Evolutionary conservation across 2,329 filamentous ascomycete species (phyloP), one percentile per base, ranked within the genome.

Genomic region (Penicillium sp.): DNA sequence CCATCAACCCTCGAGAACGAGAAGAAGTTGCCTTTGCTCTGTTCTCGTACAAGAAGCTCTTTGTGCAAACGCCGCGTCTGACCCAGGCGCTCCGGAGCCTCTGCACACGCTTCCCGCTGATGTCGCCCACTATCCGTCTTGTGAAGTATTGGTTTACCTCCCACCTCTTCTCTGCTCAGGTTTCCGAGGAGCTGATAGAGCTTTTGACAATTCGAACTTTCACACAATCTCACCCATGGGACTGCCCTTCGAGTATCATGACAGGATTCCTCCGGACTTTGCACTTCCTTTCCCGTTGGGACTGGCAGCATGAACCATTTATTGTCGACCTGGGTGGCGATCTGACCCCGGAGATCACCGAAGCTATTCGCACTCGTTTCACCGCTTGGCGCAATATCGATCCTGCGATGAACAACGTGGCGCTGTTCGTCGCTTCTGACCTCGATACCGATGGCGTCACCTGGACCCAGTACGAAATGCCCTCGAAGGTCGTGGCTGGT

Each of bases 311-410:
- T 7, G 86, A 91, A 48, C 88, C 94, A 1, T 78, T 97, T 29
- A 79, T 96, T 31, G 80, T 96, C 24, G 90, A 96, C 69, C 81
- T 90, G 24, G 81, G 84, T 23, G 69, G 67, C 10, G 81, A 85
- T 13, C 79, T 95, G 65, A 81, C 82, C 7, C 72, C 77, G 7
- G 76, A 82, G 10, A 83, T 88, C 28, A 79, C 87, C 10, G 74
- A 82, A 29, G 76, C 79, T 2, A 85, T 94, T 57, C 80, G 79
- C 34, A 88, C 85, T 4, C 85, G 87, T 18, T 86, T 97, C 52
- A 84, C 90, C 56, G 86, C 87, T 13, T 95, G 90, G 90, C 83
- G 94, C 52, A 90, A 88, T 59, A 85, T 94, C 49, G 94, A 99
- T 65, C 91, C 92, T 1, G 85, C 82, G 48, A 89, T 97, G 85